Percentiles rank a stretch among this genome's conserved stretches.
phyloP scores from a whole-genome alignment of 176 grass and related monocot species.

The Avena atlantica region DNA sequence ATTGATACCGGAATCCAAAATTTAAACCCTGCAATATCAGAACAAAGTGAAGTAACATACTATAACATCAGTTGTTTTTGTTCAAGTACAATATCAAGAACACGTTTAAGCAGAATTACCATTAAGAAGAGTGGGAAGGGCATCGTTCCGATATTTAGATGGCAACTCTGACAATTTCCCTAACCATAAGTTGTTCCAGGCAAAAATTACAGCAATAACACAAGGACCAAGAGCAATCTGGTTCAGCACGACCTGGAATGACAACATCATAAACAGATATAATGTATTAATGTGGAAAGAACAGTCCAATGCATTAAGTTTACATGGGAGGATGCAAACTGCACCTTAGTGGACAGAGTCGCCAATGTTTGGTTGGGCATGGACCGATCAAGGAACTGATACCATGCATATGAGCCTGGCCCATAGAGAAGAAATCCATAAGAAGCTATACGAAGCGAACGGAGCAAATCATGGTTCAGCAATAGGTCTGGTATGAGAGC shows the following conservation, averaged over 20 bases:
- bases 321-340: conserved; percentile 19
- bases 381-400: conserved; percentile 75
- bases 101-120: conserved; percentile 55
- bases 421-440: conserved; percentile 97
- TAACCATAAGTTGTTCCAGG: conserved; percentile 95
- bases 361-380: conserved; percentile 78
- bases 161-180: conserved; percentile 86
- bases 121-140: conserved; percentile 88
- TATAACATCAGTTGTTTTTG: conserved; percentile 20
- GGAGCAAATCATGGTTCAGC: conserved; percentile 82
- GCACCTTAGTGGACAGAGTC: conserved; percentile 80
- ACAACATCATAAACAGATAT: conserved; percentile 15
- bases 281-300: conserved; percentile 6
- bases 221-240: conserved; percentile 95
- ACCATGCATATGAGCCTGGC: conserved; percentile 82
- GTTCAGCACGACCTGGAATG: conserved; percentile 86
- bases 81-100: not conserved
- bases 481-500: conserved; percentile 60
- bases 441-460: conserved; percentile 72
- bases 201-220: conserved; percentile 94
- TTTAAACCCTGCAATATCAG: conserved; percentile 76
- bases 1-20: conserved; percentile 96
- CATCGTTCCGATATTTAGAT: conserved; percentile 88
- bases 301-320: not conserved
- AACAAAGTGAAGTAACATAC: conserved; percentile 7